Percentiles rank a stretch among this genome's conserved stretches.
phyloP scores from a whole-genome alignment of 805 yeast genomes.

The Ogataea methanolica region DNA sequence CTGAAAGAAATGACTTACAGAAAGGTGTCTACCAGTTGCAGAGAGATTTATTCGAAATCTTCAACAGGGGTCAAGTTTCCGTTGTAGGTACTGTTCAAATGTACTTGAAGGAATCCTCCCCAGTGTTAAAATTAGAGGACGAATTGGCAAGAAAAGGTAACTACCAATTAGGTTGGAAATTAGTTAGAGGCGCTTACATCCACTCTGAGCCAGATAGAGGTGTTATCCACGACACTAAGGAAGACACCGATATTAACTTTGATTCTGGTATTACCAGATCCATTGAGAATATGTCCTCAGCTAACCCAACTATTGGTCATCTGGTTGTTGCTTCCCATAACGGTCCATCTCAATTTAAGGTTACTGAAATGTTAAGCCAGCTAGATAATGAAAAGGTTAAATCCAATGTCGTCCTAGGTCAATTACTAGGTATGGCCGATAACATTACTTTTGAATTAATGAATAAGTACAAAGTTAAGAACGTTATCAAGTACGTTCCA shows the following conservation, averaged over 20 bases:
- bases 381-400: constrained; percentile 27
- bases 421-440: constrained; percentile 94
- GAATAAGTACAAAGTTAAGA: constrained; percentile 55
- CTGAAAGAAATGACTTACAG: constrained; percentile 85
- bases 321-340: constrained; percentile 92
- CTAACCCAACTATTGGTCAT: constrained; percentile 52
- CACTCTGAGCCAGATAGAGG: constrained; percentile 78
- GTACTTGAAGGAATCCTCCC: constrained; percentile 72
- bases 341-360: constrained; percentile 67
- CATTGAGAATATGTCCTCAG: constrained; percentile 51
- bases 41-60: constrained; percentile 69
- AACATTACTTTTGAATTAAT: constrained; percentile 75
- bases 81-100: constrained; percentile 92
- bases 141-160: constrained; percentile 53
- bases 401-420: constrained; percentile 78
- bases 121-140: constrained; percentile 58
- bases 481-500: constrained; percentile 89
- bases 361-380: constrained; percentile 48
- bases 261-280: constrained; percentile 63
- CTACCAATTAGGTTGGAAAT: constrained; percentile 79
- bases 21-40: constrained; percentile 89
- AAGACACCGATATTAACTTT: constrained; percentile 74
- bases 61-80: constrained; percentile 61
- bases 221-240: constrained; percentile 72
- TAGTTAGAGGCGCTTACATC: constrained; percentile 94